Evolutionary conservation across 2,329 filamentous ascomycete species (phyloP).

Genomic region (Didymella glomerata): DNA sequence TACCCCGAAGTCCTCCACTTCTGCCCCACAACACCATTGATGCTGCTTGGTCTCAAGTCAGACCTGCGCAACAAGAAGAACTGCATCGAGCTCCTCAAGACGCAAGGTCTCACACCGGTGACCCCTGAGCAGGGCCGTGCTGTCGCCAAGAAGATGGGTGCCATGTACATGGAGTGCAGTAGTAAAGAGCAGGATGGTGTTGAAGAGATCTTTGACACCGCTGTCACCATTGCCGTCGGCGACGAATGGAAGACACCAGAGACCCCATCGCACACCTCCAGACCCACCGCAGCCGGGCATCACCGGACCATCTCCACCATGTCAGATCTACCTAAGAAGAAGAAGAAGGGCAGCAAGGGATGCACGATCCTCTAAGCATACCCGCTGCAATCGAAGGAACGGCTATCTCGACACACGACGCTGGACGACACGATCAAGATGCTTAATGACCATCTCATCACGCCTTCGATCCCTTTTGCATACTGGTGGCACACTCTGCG

Average conservation of each 20-base stretch:
- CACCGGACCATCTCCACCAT: constrained; percentile 32
- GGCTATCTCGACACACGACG: constrained; percentile 49
- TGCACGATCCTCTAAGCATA: constrained; percentile 52
- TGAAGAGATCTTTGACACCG: constrained; percentile 93
- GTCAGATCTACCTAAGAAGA: constrained; percentile 37
- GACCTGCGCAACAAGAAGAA: constrained; percentile 95
- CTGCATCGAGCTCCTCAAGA: constrained; percentile 98
- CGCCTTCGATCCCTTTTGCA: constrained; percentile 31
- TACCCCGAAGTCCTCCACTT: constrained; percentile 99
- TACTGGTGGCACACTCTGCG: constrained; percentile 4
- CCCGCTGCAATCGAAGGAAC: constrained; percentile 25
- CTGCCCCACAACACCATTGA: constrained; percentile 94
- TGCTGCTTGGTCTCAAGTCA: constrained; percentile 95
- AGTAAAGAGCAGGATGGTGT: constrained; percentile 97
- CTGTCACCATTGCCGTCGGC: constrained; percentile 87
- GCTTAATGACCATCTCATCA: constrained; percentile 50
- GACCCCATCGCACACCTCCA: constrained; percentile 20
- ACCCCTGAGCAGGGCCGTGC: constrained; percentile 87
- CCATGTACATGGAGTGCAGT: constrained; percentile 97
- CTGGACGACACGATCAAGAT: constrained; percentile 53
- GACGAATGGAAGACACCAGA: constrained; percentile 62
- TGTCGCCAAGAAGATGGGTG: constrained; percentile 92
- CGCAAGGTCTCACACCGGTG: constrained; percentile 93
- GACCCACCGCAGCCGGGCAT: constrained; percentile 31
- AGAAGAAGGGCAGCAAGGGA: constrained; percentile 50